These are phyloP conservation scores for Tetradesmus lagerheimii DNA, from an alignment of 139 green algal species.

Conservation along the genomic window DNA sequence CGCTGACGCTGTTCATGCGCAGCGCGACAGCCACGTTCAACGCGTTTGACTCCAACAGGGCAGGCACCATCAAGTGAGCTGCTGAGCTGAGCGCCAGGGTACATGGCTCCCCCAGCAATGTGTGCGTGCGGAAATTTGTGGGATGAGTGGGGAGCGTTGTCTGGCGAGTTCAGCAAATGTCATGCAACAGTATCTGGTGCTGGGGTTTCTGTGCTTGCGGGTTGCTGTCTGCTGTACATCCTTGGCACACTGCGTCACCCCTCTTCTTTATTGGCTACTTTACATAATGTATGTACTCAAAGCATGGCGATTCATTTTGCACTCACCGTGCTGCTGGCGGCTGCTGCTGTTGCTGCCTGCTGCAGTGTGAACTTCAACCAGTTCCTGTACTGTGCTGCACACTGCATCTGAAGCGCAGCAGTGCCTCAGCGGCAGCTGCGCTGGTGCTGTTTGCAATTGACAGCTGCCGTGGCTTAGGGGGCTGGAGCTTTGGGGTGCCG, in stretches of 20 bases:
- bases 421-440: background rate
- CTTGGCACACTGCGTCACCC: no score
- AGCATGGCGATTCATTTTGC: no score
- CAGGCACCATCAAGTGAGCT: constrained; percentile 44
- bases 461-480: background rate
- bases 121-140: no score
- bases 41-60: constrained; percentile 62
- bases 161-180: no score
- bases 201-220: no score
- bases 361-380: constrained; percentile 70
- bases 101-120: background rate
- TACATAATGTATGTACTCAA: no score
- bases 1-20: constrained; percentile 76
- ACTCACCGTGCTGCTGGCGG: background rate
- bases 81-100: background rate
- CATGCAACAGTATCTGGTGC: no score
- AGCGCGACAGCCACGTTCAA: constrained; percentile 67
- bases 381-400: constrained; percentile 60
- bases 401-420: constrained; percentile 43
- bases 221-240: no score
- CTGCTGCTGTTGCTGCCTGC: constrained; percentile 7
- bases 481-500: no score
- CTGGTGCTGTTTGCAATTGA: background rate
- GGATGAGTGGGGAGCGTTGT: no score
- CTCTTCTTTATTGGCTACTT: no score